phyloP scores from a whole-genome alignment of 306 rosid species.

The Biancaea sappan region DNA sequence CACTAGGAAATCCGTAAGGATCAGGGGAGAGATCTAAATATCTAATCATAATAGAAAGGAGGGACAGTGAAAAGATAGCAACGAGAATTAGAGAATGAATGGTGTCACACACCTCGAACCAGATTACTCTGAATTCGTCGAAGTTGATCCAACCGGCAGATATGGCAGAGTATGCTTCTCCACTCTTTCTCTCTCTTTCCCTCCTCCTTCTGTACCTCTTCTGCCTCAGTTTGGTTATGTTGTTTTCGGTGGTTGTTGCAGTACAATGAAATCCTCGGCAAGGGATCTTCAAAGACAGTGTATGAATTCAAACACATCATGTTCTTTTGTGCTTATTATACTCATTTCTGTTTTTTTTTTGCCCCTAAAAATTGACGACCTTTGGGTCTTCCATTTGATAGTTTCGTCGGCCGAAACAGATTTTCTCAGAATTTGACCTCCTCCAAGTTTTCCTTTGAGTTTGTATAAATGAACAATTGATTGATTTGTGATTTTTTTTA shows the following conservation, averaged over 20 bases:
- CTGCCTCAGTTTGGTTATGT: conserved; percentile 28
- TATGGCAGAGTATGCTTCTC: conserved; percentile 80
- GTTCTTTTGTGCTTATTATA: neutral
- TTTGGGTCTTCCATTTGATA: conserved; percentile 4
- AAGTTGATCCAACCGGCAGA: conserved; percentile 98
- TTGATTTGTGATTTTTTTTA: neutral
- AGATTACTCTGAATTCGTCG: conserved; percentile 72
- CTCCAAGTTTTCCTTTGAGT: conserved; percentile 3
- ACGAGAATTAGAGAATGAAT: conserved; percentile 54
- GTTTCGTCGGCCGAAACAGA: conserved; percentile 11
- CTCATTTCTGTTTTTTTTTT: conserved; percentile 11
- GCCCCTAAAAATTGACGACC: neutral
- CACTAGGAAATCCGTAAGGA: conserved; percentile 11
- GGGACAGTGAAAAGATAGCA: neutral
- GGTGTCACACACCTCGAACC: conserved; percentile 50
- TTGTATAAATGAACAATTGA: conserved; percentile 32
- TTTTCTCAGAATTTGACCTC: conserved; percentile 36
- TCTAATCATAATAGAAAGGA: conserved; percentile 4
- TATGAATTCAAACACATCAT: conserved; percentile 42
- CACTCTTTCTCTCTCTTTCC: conserved; percentile 9
- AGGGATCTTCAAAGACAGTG: conserved; percentile 98
- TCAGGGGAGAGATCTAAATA: neutral
- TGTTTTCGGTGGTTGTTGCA: conserved; percentile 43
- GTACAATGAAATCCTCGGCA: conserved; percentile 94
- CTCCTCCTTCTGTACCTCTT: neutral